These are phyloP conservation scores for Pseudomassariella vexata DNA, from an alignment of 2,329 filamentous ascomycete genomes.

Conservation along the genomic window DNA sequence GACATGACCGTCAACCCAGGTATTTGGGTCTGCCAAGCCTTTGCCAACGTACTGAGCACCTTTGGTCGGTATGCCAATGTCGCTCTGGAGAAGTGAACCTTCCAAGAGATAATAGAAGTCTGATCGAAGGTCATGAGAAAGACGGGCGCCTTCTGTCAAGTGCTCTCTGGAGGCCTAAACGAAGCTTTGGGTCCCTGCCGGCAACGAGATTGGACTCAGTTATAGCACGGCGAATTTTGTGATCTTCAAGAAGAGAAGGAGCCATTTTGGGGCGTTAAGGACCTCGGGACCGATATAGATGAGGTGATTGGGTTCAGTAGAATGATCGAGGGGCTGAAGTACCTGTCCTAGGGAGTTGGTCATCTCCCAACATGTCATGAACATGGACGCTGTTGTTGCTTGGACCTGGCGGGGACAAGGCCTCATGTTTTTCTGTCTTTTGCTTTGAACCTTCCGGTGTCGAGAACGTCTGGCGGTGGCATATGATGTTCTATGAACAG, in stretches of 20 bases:
- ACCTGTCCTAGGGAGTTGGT: constrained; percentile 9
- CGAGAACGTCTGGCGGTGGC: too few relatives aligned
- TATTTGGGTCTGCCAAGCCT: constrained; percentile 16
- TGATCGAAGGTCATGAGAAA: constrained; percentile 18
- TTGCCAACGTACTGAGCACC: constrained; percentile 9
- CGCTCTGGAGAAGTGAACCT: constrained; percentile 17
- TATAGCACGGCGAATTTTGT: constrained; percentile 16
- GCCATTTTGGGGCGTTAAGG: constrained; percentile 10
- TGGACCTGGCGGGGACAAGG: too few relatives aligned
- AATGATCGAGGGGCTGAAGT: constrained; percentile 12
- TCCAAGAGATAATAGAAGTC: constrained; percentile 15
- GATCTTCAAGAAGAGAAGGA: constrained; percentile 15
- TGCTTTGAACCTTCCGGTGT: too few relatives aligned
- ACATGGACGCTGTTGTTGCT: too few relatives aligned
- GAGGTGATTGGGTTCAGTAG: constrained; percentile 16
- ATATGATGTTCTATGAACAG: too few relatives aligned
- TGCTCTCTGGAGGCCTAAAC: constrained; percentile 12
- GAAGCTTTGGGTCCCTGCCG: constrained; percentile 13
- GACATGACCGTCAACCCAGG: constrained; percentile 17
- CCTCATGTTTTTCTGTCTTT: constrained; percentile 2
- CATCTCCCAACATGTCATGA: too few relatives aligned
- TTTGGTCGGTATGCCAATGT: constrained; percentile 17
- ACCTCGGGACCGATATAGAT: constrained; percentile 12
- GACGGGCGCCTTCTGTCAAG: constrained; percentile 11
- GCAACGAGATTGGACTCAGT: constrained; percentile 16